Evolutionary conservation across 1,139 yeast genomes (phyloP).

Genomic region (Suhomyces yuchorum): DNA sequence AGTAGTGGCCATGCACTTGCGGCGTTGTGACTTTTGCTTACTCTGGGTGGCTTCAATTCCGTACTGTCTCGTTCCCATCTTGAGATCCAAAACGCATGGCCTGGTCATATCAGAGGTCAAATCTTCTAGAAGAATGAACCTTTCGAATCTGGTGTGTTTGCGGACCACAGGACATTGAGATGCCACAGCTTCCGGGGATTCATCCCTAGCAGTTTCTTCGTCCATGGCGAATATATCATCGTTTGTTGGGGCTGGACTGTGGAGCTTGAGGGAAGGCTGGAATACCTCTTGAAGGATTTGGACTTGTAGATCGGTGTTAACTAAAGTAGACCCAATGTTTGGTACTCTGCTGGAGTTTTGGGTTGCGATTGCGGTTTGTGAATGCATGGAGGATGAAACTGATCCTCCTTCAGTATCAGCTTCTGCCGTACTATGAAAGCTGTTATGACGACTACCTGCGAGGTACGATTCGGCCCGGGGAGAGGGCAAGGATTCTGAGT

Average conservation of each 20-base stretch:
- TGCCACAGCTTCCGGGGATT: neutral
- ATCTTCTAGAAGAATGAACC: slow-evolving; percentile 90
- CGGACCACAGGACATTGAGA: slow-evolving; percentile 1
- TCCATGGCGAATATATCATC: slow-evolving; percentile 43
- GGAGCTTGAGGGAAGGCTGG: slow-evolving; percentile 26
- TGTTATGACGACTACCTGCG: slow-evolving; percentile 13
- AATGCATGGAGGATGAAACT: slow-evolving; percentile 7
- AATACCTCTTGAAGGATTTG: slow-evolving; percentile 45
- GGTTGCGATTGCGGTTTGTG: slow-evolving; percentile 2
- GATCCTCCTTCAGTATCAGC: slow-evolving; percentile 1
- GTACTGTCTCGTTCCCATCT: slow-evolving; percentile 98
- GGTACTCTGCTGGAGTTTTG: slow-evolving; percentile 3
- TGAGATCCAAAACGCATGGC: slow-evolving; percentile 92
- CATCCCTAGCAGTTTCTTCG: slow-evolving; percentile 16
- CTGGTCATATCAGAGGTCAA: slow-evolving; percentile 75
- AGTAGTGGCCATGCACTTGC: slow-evolving; percentile 81
- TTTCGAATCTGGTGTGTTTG: slow-evolving; percentile 61
- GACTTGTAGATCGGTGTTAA: slow-evolving; percentile 43
- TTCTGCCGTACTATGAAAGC: slow-evolving; percentile 10
- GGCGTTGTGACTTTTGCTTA: slow-evolving; percentile 78
- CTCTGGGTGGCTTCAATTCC: slow-evolving; percentile 84
- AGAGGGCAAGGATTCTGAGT: slow-evolving; percentile 59
- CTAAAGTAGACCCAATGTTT: slow-evolving; percentile 35
- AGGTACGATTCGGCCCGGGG: slow-evolving; percentile 25
- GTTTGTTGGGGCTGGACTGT: slow-evolving; percentile 9